Evolutionary conservation across 805 yeast species (phyloP), one percentile per base, ranked within the genome.

Genomic region (Candida succiphila): DNA sequence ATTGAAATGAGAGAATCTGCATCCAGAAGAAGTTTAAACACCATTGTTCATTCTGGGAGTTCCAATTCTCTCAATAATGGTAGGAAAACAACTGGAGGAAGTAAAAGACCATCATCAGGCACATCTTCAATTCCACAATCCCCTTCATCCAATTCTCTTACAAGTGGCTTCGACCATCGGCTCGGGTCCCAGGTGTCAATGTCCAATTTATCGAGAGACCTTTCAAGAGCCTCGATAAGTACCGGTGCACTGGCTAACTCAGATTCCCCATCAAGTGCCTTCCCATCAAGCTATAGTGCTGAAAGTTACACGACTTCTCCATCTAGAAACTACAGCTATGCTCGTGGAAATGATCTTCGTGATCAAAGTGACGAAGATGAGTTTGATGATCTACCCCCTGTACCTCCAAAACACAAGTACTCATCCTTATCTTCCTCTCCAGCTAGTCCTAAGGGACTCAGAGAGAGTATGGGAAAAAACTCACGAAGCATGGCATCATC

Each of bases 381-480:
- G 3, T 5, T 23, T 2, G n/a, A n/a, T n/a, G n/a, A n/a, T n/a
- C 36, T 37, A 14, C 53, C 56, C 2, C 69, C 70, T 6, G 58
- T 62, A 5, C 66, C 64, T 7, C 65, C 65, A 19, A 61, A 61
- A 27, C 60, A 58, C 36, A 42, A 42, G 33, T 37, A 38, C 27
- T 34, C 27, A 8, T 29, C 43, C 21, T 23, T 40, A n/a, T 37
- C 31, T 10, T n/a, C n/a, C n/a, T n/a, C n/a, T n/a, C n/a, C n/a
- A n/a, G n/a, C n/a, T n/a, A n/a, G n/a, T n/a, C 23, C 23, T 8
- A 21, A 21, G 10, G 10, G 23, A 8, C 7, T 21, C 23, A 25
- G 17, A 15, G 23, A 14, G 28, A 30, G 7, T 30, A 17, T 27
- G 29, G 21, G 36, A 17, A 20, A 21, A 10, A 21, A 21, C 23